Evolutionary conservation across 2,329 filamentous ascomycete genomes (phyloP), one percentile per base, ranked within the genome.

Genomic region (Parastagonospora nodorum): DNA sequence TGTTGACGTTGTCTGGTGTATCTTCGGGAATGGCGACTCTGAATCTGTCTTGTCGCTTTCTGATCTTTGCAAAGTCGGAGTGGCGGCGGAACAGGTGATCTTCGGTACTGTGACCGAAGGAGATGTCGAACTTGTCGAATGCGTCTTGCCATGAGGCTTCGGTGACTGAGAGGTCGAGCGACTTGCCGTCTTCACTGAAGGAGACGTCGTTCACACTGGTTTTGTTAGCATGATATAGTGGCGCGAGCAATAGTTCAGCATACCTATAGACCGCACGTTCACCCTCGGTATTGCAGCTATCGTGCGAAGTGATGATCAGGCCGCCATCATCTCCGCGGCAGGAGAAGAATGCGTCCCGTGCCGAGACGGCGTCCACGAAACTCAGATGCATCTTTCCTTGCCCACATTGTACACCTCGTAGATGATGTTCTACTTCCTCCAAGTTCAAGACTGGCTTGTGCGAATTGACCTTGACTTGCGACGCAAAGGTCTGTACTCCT

Each of bases 221-320:
- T 28, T 16, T 15, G 12, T 57, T 24, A 57, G 44, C 27, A n/a
- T 9, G 27, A 24, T 7, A 9, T 16, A 15, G 9, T 27, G 2
- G 8, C 2, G 2, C 29, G 12, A 14, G 5, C 9, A 12, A 52
- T 28, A 11, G 7, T 3, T 7, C 5, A n/a, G 12, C 64, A 58
- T 56, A 69, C 72, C 61, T 63, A 45, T 71, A 73, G 2, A 73
- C 66, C 3, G 64, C 49, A 27, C 72, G 66, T 50, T 72, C 69
- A 6, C 72, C 72, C 10, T 73, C 69, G n/a, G 50, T 38, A 28
- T 74, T 74, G 44, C 73, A 75, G 36, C 67, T 60, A 7, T 59
- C 44, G 38, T 75, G 72, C 9, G 73, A 74, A 1, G 72, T 74
- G 40, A 75, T 65, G n/a, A 74, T 55, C n/a, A 68, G 42, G n/a